Evolutionary conservation across 2,329 filamentous ascomycete genomes (phyloP), one percentile per base, ranked within the genome.

Genomic region (Alternaria gansuensis): DNA sequence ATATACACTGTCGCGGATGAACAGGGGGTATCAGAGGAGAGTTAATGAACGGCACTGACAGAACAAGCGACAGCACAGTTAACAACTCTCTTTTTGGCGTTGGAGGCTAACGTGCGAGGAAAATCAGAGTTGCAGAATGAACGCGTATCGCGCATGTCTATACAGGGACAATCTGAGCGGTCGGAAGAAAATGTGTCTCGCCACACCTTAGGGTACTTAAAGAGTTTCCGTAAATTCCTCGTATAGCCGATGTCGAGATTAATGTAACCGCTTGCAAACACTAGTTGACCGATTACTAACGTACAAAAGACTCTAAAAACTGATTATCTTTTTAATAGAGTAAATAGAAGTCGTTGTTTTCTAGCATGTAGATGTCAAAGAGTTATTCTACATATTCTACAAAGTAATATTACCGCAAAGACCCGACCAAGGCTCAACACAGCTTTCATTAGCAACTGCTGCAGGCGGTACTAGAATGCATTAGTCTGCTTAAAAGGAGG

Each of bases 1-100:
- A 56, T 39, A 44, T 34, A n/a, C 39, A 43, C 33, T 50, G 21
- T 60, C 41, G 34, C 52, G 28, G 55, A 59, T 26, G 8, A 54
- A 60, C 37, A 65, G 39, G 57, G 59, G 58, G 33, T 60, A 26
- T 45, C 34, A 49, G 43, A 51, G 34, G 40, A 60, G 57, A 60
- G 57, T 59, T 14, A 23, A 17, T n/a, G 6, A 2, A 37, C 37
- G 29, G 31, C 39, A 31, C 13, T 26, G 10, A 1, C 14, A 44
- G 39, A 52, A 33, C 13, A 21, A 28, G 37, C 50, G 50, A 52
- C 17, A 51, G 34, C 24, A 51, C 14, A 10, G 34, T 23, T 13
- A 41, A 51, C 17, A 9, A 40, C 36, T 36, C 36, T 13, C 24
- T 37, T 40, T 28, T 40, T 13, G 7, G 46, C 33, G 33, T 50